These are phyloP conservation scores for Nicotiana paniculata DNA, from an alignment of 257 asterid genomes.

Conservation along the genomic window DNA sequence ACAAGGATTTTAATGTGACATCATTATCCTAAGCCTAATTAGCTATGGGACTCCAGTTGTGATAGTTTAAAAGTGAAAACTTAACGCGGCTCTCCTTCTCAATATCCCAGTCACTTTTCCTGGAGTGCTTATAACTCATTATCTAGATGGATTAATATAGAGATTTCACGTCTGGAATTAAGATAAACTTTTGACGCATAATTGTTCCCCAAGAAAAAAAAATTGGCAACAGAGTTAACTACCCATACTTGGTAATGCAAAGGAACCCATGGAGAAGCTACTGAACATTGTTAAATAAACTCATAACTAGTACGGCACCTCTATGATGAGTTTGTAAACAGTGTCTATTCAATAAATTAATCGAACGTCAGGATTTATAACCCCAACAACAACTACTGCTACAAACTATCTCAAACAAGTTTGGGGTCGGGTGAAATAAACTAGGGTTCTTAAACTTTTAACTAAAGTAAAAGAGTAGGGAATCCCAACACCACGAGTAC, in stretches of 20 bases:
- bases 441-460: neutral
- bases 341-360: no score
- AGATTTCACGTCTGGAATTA: neutral
- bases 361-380: no score
- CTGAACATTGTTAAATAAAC: neutral
- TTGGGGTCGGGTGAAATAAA: no score
- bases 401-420: no score
- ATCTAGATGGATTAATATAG: neutral
- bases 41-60: no score
- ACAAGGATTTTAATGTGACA: no score
- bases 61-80: no score
- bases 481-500: neutral
- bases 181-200: neutral
- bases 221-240: neutral
- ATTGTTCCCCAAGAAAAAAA: neutral
- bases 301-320: neutral
- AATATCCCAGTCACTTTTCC: no score
- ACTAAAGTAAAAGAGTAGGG: neutral
- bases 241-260: neutral
- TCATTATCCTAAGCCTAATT: no score
- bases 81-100: no score
- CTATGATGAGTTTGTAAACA: neutral
- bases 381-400: no score
- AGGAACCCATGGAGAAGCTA: neutral
- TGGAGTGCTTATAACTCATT: neutral